A percentile compares a stretch with the other conserved stretches of the same genome.
Evolutionary conservation across 164 flowering plant species (phyloP).

Genomic region (Vitis rotundifolia): DNA sequence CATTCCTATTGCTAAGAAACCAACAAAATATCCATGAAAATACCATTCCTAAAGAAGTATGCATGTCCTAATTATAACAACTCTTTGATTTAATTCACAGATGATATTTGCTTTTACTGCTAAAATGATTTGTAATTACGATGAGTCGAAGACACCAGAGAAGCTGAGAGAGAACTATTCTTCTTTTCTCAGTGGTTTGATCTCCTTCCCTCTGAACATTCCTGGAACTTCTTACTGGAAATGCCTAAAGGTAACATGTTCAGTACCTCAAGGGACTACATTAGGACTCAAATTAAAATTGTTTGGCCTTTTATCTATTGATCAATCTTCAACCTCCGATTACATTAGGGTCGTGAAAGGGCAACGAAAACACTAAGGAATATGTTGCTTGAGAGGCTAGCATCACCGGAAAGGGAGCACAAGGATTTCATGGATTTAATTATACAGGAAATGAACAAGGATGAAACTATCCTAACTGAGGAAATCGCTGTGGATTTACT

Average conservation of each 20-base stretch:
- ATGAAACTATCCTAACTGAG: conserved; percentile 59
- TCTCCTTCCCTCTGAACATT: conserved; percentile 73
- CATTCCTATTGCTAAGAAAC: too few species aligned
- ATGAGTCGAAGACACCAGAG: conserved; percentile 44
- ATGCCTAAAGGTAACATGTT: conserved; percentile 55
- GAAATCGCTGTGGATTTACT: conserved; percentile 60
- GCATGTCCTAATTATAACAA: too few species aligned
- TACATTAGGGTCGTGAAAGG: conserved; percentile 70
- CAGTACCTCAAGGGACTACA: too few species aligned
- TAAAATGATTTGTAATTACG: conserved; percentile 60
- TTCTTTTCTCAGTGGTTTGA: conserved; percentile 63
- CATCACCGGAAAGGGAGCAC: conserved; percentile 38
- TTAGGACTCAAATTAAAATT: too few species aligned
- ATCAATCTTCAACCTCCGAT: too few species aligned
- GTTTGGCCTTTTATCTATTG: too few species aligned
- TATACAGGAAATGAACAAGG: conserved; percentile 50
- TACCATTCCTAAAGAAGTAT: too few species aligned
- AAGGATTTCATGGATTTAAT: conserved; percentile 76
- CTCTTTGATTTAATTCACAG: conserved; percentile 27
- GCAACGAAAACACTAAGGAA: conserved; percentile 79
- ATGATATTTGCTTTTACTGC: conserved; percentile 72
- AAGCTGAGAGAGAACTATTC: conserved; percentile 58
- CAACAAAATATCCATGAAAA: too few species aligned
- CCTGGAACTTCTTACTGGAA: conserved; percentile 73
- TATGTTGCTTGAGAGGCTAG: conserved; percentile 63